Evolutionary conservation across 768 basidiomycete species (phyloP).

Genomic region (Russula abietina): DNA sequence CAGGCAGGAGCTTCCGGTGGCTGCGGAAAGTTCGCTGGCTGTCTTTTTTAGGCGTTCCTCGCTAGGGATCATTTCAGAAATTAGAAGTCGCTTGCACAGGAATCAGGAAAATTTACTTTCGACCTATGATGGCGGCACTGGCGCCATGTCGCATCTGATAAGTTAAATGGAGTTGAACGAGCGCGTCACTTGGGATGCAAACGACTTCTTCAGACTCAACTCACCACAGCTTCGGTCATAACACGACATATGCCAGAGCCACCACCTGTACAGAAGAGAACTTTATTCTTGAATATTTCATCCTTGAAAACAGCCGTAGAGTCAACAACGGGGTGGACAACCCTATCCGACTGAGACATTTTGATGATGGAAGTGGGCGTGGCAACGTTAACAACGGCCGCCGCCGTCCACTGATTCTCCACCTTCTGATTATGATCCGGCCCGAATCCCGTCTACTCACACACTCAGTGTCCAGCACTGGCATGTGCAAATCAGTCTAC

Average conservation of each 20-base stretch:
- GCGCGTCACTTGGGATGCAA: background rate
- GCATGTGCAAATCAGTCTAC: too few relatives aligned
- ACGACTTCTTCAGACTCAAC: constrained; percentile 27
- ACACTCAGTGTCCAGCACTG: too few relatives aligned
- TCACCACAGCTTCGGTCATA: constrained; percentile 79
- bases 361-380: background rate
- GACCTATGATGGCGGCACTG: constrained; percentile 72
- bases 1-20: constrained; percentile 68
- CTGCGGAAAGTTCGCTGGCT: constrained; percentile 62
- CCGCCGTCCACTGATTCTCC: too few relatives aligned
- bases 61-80: constrained; percentile 35
- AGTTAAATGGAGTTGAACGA: constrained; percentile 29
- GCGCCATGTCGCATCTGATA: constrained; percentile 79
- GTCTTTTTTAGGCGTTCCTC: constrained; percentile 63
- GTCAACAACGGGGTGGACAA: constrained; percentile 42
- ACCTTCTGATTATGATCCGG: too few relatives aligned
- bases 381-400: background rate
- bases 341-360: constrained; percentile 38
- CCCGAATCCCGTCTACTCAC: too few relatives aligned
- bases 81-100: background rate
- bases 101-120: constrained; percentile 56
- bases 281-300: constrained; percentile 86
- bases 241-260: constrained; percentile 88
- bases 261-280: constrained; percentile 86
- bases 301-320: constrained; percentile 65